These are phyloP conservation scores for Penicillium pulvis DNA, from an alignment of 495 filamentous ascomycete genomes.

Conservation along the genomic window DNA sequence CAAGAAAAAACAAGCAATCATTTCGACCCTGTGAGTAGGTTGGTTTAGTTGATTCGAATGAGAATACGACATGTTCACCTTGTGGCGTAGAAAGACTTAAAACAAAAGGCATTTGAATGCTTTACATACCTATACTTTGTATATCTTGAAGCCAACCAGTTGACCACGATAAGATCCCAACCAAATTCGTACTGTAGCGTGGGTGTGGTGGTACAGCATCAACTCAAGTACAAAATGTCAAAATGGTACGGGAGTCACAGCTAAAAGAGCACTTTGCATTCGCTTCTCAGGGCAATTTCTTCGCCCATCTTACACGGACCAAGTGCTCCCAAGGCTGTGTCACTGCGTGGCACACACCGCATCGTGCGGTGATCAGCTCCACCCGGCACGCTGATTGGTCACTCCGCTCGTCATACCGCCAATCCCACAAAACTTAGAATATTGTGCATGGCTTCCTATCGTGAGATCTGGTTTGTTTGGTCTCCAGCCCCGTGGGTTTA, in stretches of 20 bases:
- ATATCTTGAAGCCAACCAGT: not conserved
- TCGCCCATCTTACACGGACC: not conserved
- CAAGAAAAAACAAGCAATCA: constrained; percentile 27
- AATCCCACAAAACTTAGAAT: constrained; percentile 4
- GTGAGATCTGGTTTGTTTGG: not conserved
- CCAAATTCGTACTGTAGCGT: not conserved
- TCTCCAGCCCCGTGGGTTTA: not conserved
- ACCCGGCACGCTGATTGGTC: constrained; percentile 10
- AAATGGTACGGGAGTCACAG: not conserved
- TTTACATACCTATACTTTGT: not conserved
- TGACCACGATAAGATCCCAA: too few species aligned
- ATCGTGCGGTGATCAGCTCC: constrained; percentile 8
- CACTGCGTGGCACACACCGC: constrained; percentile 5
- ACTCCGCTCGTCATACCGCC: constrained; percentile 13
- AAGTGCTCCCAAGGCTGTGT: constrained; percentile 2
- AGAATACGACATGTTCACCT: too few species aligned
- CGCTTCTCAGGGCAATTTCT: not conserved
- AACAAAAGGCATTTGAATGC: not conserved
- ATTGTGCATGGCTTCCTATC: constrained; percentile 3
- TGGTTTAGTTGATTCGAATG: not conserved
- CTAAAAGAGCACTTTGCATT: constrained; percentile 2
- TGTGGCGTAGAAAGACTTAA: not conserved
- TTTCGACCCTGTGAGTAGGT: not conserved
- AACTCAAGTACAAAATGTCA: not conserved
- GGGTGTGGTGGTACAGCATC: constrained; percentile 2